Conservation (phyloP, 192 early-diverging fungal genomes). For the Rhizoclosmatium sp. region DNA sequence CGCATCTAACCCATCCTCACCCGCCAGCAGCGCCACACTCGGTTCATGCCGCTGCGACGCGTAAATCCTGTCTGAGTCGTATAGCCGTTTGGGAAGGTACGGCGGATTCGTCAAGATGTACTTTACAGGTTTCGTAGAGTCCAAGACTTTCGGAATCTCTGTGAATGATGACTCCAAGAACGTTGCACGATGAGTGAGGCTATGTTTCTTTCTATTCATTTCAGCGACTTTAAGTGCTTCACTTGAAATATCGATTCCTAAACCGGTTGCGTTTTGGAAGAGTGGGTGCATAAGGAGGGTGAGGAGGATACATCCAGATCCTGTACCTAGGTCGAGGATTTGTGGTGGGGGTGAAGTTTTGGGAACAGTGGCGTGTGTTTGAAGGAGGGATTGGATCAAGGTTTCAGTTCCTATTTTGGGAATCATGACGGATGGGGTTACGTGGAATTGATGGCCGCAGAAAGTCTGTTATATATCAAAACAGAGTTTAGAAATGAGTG, state of each 20-base stretch:
- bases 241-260: constrained; percentile 65
- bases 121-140: background rate
- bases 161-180: constrained; percentile 2
- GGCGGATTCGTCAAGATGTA: constrained; percentile 79
- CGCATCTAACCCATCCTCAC: constrained; percentile 67
- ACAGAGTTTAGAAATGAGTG: constrained; percentile 13
- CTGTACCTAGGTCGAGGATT: constrained; percentile 78
- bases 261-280: constrained; percentile 45
- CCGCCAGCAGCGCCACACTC: constrained; percentile 67
- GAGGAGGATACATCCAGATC: constrained; percentile 74
- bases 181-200: background rate
- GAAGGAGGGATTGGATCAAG: constrained; percentile 62
- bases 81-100: constrained; percentile 57
- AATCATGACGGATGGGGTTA: constrained; percentile 71
- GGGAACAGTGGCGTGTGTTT: background rate
- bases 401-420: constrained; percentile 75
- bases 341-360: constrained; percentile 10
- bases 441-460: constrained; percentile 61
- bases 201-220: background rate
- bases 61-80: constrained; percentile 44
- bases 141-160: background rate
- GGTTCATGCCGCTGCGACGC: constrained; percentile 65
- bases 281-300: constrained; percentile 54
- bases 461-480: constrained; percentile 57
- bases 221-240: constrained; percentile 19